These are phyloP conservation scores for Fusarium sp. DNA, from an alignment of 2,329 filamentous ascomycete genomes.

Conservation along the genomic window DNA sequence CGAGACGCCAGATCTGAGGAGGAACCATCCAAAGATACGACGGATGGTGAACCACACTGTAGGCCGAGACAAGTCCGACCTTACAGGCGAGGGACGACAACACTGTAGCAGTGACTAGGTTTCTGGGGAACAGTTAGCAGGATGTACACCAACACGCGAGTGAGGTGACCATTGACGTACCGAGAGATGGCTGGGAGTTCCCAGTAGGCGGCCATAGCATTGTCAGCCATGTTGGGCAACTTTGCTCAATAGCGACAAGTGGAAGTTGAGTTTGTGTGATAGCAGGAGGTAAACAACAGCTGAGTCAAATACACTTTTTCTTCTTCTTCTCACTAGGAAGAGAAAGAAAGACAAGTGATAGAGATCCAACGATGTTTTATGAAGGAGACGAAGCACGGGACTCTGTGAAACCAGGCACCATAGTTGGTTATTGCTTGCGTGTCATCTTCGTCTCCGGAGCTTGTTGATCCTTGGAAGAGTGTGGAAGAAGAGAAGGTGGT, in stretches of 20 bases:
- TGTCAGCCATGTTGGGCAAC: slow-evolving; percentile 50
- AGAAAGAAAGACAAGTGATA: slow-evolving; percentile 11
- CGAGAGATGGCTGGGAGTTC: slow-evolving; percentile 56
- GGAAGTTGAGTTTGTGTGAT: background rate
- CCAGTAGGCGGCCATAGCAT: slow-evolving; percentile 52
- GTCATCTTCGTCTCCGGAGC: slow-evolving; percentile 47
- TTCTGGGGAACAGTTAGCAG: slow-evolving; percentile 61
- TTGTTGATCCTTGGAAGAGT: slow-evolving; percentile 38
- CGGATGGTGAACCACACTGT: slow-evolving; percentile 63
- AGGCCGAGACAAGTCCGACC: slow-evolving; percentile 62
- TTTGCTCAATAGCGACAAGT: slow-evolving; percentile 45
- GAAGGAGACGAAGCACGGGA: slow-evolving; percentile 37
- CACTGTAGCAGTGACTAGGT: slow-evolving; percentile 71
- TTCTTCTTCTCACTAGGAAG: background rate
- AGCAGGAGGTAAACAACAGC: slow-evolving; percentile 30
- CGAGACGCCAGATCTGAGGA: slow-evolving; percentile 58
- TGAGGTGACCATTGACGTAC: slow-evolving; percentile 45
- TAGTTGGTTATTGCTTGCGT: slow-evolving; percentile 50
- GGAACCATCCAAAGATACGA: slow-evolving; percentile 63
- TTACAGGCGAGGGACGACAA: slow-evolving; percentile 69
- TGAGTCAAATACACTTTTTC: slow-evolving; percentile 18
- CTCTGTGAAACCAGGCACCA: slow-evolving; percentile 43
- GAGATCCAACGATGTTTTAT: slow-evolving; percentile 28
- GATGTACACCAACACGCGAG: background rate
- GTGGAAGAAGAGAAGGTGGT: slow-evolving; percentile 31